These are phyloP conservation scores for Candida labiduridarum DNA, from an alignment of 1,139 yeast species.

Conservation along the genomic window DNA sequence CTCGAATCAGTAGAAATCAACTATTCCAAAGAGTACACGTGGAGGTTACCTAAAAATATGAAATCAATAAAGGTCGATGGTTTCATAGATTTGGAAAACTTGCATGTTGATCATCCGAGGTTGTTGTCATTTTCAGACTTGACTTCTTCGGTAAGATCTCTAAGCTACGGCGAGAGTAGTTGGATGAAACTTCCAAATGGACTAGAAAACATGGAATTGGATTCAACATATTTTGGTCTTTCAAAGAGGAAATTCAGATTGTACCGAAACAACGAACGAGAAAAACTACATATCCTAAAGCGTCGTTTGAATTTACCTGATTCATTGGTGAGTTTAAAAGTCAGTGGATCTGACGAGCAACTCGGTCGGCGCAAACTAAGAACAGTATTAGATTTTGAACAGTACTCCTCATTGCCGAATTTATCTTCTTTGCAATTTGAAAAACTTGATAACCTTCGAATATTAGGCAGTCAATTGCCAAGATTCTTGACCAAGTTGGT, in stretches of 20 bases:
- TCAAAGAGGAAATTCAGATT: background rate
- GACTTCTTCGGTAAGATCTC: background rate
- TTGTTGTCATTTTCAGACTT: background rate
- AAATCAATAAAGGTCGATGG: background rate
- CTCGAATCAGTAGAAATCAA: background rate
- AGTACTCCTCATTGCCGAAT: background rate
- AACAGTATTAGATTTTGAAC: background rate
- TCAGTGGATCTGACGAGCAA: background rate
- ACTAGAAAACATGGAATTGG: background rate
- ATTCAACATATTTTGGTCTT: background rate
- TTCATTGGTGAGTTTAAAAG: background rate
- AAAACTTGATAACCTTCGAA: no score
- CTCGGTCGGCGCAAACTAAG: background rate
- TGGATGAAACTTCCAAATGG: background rate
- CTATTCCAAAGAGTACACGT: background rate
- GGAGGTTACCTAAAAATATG: background rate
- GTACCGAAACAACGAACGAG: no score
- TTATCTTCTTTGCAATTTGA: no score
- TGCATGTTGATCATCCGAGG: background rate
- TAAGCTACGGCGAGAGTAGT: background rate
- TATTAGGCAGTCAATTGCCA: no score
- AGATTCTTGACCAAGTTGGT: no score
- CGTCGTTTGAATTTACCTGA: background rate
- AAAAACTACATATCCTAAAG: no score
- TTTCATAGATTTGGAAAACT: background rate